phyloP scores from a whole-genome alignment of 805 yeast species.

The Wickerhamomyces queroliae region DNA sequence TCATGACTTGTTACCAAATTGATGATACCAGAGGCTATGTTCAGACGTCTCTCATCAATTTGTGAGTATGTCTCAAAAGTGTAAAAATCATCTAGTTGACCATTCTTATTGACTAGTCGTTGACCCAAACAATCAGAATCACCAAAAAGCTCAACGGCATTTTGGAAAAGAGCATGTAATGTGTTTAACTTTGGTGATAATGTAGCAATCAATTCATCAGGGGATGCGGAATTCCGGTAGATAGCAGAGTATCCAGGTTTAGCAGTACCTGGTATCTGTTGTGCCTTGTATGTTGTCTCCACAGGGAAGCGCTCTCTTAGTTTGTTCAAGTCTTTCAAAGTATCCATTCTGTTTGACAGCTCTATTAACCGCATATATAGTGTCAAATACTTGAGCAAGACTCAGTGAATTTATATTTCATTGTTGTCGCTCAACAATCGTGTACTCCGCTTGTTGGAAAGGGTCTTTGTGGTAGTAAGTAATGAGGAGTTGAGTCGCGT shows the following conservation, averaged over 20 bases:
- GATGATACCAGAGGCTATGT: conserved; percentile 42
- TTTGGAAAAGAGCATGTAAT: conserved; percentile 31
- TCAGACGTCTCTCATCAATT: conserved; percentile 29
- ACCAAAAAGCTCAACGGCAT: conserved; percentile 25
- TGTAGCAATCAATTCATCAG: conserved; percentile 18
- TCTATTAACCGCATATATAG: too few species aligned
- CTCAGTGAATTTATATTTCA: too few species aligned
- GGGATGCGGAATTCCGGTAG: conserved; percentile 31
- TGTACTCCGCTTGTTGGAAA: too few species aligned
- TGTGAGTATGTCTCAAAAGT: conserved; percentile 33
- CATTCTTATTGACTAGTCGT: conserved; percentile 19
- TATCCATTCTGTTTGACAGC: not conserved
- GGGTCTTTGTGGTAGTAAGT: too few species aligned
- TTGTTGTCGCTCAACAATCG: too few species aligned
- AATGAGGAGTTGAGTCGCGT: too few species aligned
- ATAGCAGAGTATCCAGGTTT: conserved; percentile 39
- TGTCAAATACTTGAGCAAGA: too few species aligned
- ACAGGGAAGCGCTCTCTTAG: conserved; percentile 11
- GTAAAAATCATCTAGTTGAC: conserved; percentile 33
- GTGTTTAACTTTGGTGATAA: conserved; percentile 34
- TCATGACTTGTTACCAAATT: conserved; percentile 20
- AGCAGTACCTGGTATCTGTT: conserved; percentile 30
- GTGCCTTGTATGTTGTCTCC: conserved; percentile 12
- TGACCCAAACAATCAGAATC: conserved; percentile 34
- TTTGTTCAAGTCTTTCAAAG: conserved; percentile 5